Percentiles rank a stretch among this genome's conserved stretches.
Conservation (phyloP, 2,329 filamentous ascomycete species). For the Chaetoscypha palmicola region DNA sequence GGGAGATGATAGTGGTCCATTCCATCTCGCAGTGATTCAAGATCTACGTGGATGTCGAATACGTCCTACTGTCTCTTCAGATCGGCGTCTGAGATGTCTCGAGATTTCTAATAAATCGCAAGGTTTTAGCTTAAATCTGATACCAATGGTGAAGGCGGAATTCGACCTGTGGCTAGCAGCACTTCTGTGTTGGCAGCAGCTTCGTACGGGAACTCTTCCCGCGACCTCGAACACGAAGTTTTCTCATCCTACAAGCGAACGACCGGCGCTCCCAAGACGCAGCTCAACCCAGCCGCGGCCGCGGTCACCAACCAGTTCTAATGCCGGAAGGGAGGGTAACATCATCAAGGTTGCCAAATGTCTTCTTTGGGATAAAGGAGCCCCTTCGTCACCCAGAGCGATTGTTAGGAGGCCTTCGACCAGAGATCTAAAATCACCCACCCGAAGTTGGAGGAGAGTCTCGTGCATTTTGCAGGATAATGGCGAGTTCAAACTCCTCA, state of each 20-base stretch:
- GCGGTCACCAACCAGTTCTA: conserved; percentile 33
- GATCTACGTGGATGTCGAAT: conserved; percentile 71
- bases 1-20: conserved; percentile 56
- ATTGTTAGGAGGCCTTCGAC: conserved; percentile 48
- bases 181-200: conserved; percentile 73
- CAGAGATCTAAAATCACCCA: conserved; percentile 45
- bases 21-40: conserved; percentile 60
- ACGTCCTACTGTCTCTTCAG: conserved; percentile 44
- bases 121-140: conserved; percentile 55
- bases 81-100: conserved; percentile 42
- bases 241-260: conserved; percentile 16
- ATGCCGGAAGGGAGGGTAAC: conserved; percentile 69
- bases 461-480: conserved; percentile 94
- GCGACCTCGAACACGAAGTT: conserved; percentile 17
- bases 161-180: conserved; percentile 76
- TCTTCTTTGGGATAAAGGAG: conserved; percentile 80
- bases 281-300: conserved; percentile 33
- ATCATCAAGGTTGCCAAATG: conserved; percentile 96
- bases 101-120: conserved; percentile 48
- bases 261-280: conserved; percentile 30
- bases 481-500: conserved; percentile 84
- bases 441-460: conserved; percentile 70
- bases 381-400: conserved; percentile 43
- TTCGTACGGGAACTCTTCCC: conserved; percentile 42
- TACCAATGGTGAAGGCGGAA: conserved; percentile 57